Conservation (phyloP, 495 filamentous ascomycete species). For the Rhizodiscina lignyota region DNA sequence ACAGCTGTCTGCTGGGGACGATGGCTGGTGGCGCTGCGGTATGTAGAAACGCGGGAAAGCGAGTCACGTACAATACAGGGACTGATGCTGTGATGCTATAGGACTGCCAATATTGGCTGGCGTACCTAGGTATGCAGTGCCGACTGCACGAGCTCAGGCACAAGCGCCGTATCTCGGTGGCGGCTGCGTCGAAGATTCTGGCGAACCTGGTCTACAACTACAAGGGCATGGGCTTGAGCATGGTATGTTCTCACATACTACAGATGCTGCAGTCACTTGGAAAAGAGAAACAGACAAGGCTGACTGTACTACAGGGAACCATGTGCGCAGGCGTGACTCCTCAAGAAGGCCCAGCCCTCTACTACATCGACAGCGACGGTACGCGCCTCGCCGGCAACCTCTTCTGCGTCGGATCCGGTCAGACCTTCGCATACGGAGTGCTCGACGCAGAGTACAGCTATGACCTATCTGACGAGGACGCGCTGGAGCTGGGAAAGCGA, state of each 20-base stretch:
- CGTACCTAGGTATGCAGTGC: constrained; percentile 96
- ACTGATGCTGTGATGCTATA: constrained; percentile 12
- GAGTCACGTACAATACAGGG: background rate
- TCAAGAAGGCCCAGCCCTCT: constrained; percentile 89
- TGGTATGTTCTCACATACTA: constrained; percentile 27
- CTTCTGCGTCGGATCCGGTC: constrained; percentile 94
- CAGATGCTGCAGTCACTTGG: no score
- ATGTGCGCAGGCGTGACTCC: constrained; percentile 97
- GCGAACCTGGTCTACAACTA: constrained; percentile 95
- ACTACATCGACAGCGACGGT: constrained; percentile 98
- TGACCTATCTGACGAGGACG: constrained; percentile 70
- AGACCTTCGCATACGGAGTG: constrained; percentile 98
- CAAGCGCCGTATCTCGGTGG: constrained; percentile 95
- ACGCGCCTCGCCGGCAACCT: constrained; percentile 84
- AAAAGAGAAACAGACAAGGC: no score
- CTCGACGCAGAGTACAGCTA: constrained; percentile 89
- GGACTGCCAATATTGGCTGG: constrained; percentile 99
- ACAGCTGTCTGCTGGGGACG: constrained; percentile 77
- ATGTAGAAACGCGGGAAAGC: no score
- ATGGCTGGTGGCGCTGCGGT: constrained; percentile 97
- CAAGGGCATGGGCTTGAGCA: constrained; percentile 93
- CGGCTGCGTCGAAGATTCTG: constrained; percentile 94
- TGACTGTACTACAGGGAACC: constrained; percentile 58
- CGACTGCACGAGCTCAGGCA: constrained; percentile 97
- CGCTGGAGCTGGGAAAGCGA: constrained; percentile 73